Percentiles rank a stretch among this genome's conserved stretches.
Conservation (phyloP, 495 filamentous ascomycete genomes). For the Trichoderma erinaceum region DNA sequence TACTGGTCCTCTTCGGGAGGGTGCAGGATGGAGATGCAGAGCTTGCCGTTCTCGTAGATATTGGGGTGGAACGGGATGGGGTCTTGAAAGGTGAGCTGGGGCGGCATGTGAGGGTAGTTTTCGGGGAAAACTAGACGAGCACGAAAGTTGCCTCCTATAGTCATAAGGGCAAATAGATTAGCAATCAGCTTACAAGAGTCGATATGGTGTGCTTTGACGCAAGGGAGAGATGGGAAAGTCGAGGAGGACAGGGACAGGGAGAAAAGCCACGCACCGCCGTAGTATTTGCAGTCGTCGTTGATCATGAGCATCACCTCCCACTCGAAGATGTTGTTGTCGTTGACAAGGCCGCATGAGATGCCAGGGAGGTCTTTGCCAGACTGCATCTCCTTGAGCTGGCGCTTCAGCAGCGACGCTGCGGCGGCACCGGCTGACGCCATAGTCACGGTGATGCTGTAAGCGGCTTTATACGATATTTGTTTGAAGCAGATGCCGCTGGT, state of each 20-base stretch:
- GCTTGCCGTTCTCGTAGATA: slow-evolving; percentile 81
- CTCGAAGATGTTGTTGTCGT: slow-evolving; percentile 86
- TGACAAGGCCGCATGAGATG: slow-evolving; percentile 84
- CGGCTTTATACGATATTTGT: background rate
- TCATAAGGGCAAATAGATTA: slow-evolving; percentile 6
- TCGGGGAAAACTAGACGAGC: slow-evolving; percentile 70
- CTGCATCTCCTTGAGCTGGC: slow-evolving; percentile 92
- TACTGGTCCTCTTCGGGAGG: slow-evolving; percentile 94
- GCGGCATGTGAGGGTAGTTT: slow-evolving; percentile 84
- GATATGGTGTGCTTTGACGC: background rate
- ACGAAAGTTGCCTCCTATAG: slow-evolving; percentile 78
- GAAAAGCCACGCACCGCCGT: slow-evolving; percentile 57
- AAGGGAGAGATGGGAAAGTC: slow-evolving; percentile 3
- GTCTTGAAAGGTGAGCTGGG: slow-evolving; percentile 82
- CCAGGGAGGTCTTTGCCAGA: slow-evolving; percentile 84
- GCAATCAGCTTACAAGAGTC: slow-evolving; percentile 15
- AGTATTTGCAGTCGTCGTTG: slow-evolving; percentile 89
- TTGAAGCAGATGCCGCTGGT: background rate
- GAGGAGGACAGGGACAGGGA: slow-evolving; percentile 5
- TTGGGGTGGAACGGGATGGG: slow-evolving; percentile 92
- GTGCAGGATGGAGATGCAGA: slow-evolving; percentile 97
- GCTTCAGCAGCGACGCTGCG: slow-evolving; percentile 68
- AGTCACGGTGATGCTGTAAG: background rate
- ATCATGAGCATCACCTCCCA: slow-evolving; percentile 99
- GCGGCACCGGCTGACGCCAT: slow-evolving; percentile 25